Evolutionary conservation across 2,329 filamentous ascomycete genomes (phyloP).

Genomic region (Amphichorda felina): DNA sequence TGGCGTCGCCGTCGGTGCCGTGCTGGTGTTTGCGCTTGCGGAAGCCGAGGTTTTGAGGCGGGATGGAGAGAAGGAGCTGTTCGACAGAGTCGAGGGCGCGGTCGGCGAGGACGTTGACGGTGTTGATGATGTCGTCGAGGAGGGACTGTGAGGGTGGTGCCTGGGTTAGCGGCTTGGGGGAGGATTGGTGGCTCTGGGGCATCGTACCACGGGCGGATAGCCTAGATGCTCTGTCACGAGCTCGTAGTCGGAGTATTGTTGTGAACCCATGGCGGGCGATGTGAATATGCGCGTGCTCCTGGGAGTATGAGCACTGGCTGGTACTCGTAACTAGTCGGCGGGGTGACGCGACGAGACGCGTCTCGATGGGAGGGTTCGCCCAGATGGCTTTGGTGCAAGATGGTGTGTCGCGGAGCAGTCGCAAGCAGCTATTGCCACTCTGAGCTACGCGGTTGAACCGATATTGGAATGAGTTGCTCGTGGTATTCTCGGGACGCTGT

Average conservation of each 20-base stretch:
- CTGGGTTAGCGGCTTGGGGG: slow-evolving; percentile 1
- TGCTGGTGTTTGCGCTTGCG: slow-evolving; percentile 14
- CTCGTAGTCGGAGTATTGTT: slow-evolving; percentile 39
- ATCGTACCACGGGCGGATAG: slow-evolving; percentile 77
- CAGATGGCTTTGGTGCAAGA: no score
- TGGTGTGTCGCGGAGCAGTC: no score
- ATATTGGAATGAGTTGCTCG: no score
- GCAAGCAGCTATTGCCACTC: no score
- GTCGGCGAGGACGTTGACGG: slow-evolving; percentile 86
- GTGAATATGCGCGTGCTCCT: no score
- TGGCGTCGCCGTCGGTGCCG: slow-evolving; percentile 6
- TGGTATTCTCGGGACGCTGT: no score
- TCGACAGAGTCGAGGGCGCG: slow-evolving; percentile 83
- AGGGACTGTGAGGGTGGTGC: slow-evolving; percentile 49
- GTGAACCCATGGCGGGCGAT: slow-evolving; percentile 14
- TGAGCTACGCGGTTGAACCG: no score
- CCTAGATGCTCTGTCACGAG: slow-evolving; percentile 92
- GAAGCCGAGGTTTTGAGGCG: slow-evolving; percentile 75
- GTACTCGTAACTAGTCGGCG: no score
- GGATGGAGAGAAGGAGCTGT: slow-evolving; percentile 61
- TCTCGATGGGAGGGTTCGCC: background rate
- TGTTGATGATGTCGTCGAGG: slow-evolving; percentile 97
- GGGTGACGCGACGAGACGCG: slow-evolving; percentile 3
- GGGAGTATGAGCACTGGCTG: no score
- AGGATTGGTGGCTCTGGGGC: background rate